Evolutionary conservation across 1,139 yeast species (phyloP).

Genomic region (Hemisphaericaspora xylofermentans): DNA sequence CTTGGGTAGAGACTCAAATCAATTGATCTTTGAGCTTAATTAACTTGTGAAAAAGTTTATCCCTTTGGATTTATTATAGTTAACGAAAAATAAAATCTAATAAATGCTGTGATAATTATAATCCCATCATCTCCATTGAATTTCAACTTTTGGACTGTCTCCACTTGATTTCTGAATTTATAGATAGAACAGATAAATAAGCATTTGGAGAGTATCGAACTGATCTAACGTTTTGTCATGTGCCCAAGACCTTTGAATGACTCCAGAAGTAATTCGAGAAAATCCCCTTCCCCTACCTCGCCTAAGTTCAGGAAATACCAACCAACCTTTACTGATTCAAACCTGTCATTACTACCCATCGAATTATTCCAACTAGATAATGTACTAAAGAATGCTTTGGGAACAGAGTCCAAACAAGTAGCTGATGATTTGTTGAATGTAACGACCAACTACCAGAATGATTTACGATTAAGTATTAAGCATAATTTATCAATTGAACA

Average conservation of each 20-base stretch:
- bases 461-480: constrained; percentile 38
- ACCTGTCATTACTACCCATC: constrained; percentile 29
- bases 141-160: too few relatives aligned
- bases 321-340: background rate
- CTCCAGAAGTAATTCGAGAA: background rate
- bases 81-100: too few relatives aligned
- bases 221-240: too few relatives aligned
- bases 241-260: background rate
- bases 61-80: too few relatives aligned
- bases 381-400: constrained; percentile 33
- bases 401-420: constrained; percentile 34
- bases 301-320: background rate
- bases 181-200: too few relatives aligned
- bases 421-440: constrained; percentile 34
- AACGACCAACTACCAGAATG: constrained; percentile 38
- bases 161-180: too few relatives aligned
- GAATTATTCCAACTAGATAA: constrained; percentile 40
- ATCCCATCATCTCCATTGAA: too few relatives aligned
- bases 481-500: constrained; percentile 38
- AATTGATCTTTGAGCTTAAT: too few relatives aligned
- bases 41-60: too few relatives aligned
- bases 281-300: background rate
- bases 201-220: too few relatives aligned
- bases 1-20: too few relatives aligned
- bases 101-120: too few relatives aligned